Base-by-base conservation (phyloP, 1,284 basidiomycete species). In the Porogramme epimiltina region DNA sequence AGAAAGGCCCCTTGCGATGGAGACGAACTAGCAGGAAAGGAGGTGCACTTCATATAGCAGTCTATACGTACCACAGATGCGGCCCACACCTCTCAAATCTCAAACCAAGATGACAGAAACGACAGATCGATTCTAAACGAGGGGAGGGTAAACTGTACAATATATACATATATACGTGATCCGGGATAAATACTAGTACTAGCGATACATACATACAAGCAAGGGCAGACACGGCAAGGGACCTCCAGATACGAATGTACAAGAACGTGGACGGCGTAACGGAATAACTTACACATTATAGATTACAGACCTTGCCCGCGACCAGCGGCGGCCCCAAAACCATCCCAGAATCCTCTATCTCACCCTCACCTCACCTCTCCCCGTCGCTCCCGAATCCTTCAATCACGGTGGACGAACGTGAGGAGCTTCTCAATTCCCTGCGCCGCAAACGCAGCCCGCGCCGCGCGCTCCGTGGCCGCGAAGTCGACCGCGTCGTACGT, bases 401-500 rank as follows among this genome's bases (percentile, higher is more conserved):
- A 42, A 3, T 42, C 16, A 16, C 24, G 28, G 33, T 25, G 31
- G 22, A 36, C 38, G 33, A 58, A 55, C 18, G 22, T 23, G 1
- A 55, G 31, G 11, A 53, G 33, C 43, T n/a, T 33, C 13, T 34
- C 56, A 22, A 58, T 38, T 9, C 50, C 54, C 53, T 55, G 48
- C 43, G 48, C 56, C 25, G 5, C 39, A 11, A 58, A 58, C 39
- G 56, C 53, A 16, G n/a, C 39, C 20, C 33, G 16, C 26, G 51
- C 51, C 25, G 26, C 46, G 4, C 36, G 19, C 49, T 58, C 56
- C 56, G 55, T 58, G 36, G 51, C 51, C 33, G 22, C 47, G 2
- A 58, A 24, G 38, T 58, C 51, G 2, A 58, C 23, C 37, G 24
- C 25, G 2, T 31, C 38, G 36, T n/a, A 19, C 15, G 41, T 38